These are phyloP conservation scores for Pichia californica DNA, from an alignment of 805 yeast genomes.

Conservation along the genomic window DNA sequence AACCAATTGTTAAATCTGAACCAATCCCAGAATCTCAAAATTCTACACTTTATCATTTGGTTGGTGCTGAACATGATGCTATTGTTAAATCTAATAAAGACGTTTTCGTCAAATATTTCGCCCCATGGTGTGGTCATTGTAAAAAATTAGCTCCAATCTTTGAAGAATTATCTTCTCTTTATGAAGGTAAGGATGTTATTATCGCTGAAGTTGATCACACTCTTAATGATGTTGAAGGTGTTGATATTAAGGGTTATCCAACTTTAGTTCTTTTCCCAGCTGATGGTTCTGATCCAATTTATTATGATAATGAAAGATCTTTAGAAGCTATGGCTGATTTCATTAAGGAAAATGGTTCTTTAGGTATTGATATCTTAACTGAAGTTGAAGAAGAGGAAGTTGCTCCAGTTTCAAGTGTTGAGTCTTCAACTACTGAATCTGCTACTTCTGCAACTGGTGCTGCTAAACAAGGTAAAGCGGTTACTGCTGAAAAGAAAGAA, in stretches of 20 bases:
- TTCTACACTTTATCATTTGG: constrained; percentile 60
- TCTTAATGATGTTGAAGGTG: constrained; percentile 71
- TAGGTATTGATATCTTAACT: constrained; percentile 48
- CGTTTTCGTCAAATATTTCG: constrained; percentile 84
- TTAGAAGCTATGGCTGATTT: constrained; percentile 64
- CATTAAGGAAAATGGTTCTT: constrained; percentile 61
- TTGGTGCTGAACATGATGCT: constrained; percentile 75
- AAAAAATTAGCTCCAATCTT: constrained; percentile 83
- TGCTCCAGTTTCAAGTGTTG: constrained; percentile 17
- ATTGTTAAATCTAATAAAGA: constrained; percentile 60
- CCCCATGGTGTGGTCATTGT: constrained; percentile 98
- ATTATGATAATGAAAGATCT: constrained; percentile 66
- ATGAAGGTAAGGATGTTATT: constrained; percentile 49
- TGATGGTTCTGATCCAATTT: constrained; percentile 57
- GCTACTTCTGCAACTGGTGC: background rate
- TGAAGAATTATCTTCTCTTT: constrained; percentile 77
- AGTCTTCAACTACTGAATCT: constrained; percentile 16
- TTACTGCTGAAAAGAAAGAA: too few relatives aligned
- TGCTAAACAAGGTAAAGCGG: too few relatives aligned
- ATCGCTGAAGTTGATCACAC: constrained; percentile 90
- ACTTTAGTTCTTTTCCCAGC: constrained; percentile 90
- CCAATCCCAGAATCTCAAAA: constrained; percentile 80
- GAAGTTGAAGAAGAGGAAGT: constrained; percentile 12
- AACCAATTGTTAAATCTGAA: constrained; percentile 77
- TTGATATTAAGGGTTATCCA: constrained; percentile 85